Evolutionary conservation across 495 filamentous ascomycete species (phyloP).

Genomic region (Pseudoneurospora amorphoporcata): DNA sequence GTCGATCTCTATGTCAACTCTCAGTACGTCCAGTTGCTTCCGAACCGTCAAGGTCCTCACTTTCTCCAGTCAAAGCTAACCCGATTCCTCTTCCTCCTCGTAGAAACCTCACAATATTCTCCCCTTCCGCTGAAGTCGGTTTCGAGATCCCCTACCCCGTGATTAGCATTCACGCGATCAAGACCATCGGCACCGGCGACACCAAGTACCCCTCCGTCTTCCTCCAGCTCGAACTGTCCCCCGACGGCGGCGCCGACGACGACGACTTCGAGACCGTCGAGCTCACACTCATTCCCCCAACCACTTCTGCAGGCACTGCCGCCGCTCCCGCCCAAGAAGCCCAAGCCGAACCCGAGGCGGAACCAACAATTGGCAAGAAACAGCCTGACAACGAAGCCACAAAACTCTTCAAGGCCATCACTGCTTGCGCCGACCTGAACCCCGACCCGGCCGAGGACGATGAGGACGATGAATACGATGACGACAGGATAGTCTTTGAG

Average conservation of each 20-base stretch:
- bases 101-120: slow-evolving; percentile 69
- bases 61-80: slow-evolving; percentile 3
- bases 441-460: slow-evolving; percentile 53
- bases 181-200: slow-evolving; percentile 33
- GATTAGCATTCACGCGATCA: slow-evolving; percentile 82
- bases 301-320: slow-evolving; percentile 2
- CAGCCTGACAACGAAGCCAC: slow-evolving; percentile 20
- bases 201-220: slow-evolving; percentile 52
- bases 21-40: slow-evolving; percentile 42
- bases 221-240: slow-evolving; percentile 62
- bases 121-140: slow-evolving; percentile 46
- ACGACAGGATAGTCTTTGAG: slow-evolving; percentile 48
- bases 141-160: slow-evolving; percentile 77
- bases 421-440: slow-evolving; percentile 80
- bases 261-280: slow-evolving; percentile 62
- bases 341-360: slow-evolving; percentile 15
- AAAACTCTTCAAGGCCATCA: slow-evolving; percentile 68
- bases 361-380: neutral
- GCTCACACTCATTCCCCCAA: slow-evolving; percentile 57
- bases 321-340: slow-evolving; percentile 7
- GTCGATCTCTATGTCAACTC: slow-evolving; percentile 74
- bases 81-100: neutral
- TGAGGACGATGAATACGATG: slow-evolving; percentile 42
- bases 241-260: slow-evolving; percentile 46
- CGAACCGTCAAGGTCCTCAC: neutral